Base-by-base conservation (phyloP, 495 filamentous ascomycete genomes). In the Penicillium daleae region DNA sequence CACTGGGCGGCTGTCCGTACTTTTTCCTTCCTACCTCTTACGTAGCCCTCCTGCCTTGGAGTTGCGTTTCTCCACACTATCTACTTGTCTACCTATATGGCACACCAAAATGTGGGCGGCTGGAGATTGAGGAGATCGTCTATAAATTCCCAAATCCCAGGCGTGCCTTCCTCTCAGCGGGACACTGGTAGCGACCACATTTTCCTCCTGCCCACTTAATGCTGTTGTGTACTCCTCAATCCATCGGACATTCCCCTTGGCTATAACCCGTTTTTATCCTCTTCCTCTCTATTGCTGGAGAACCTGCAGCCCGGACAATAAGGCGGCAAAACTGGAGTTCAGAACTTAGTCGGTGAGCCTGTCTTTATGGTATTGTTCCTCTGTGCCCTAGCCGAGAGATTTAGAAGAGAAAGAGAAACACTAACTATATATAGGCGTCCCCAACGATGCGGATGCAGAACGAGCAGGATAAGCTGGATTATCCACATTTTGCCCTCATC, bases 401-500 rank as follows among this genome's bases (percentile, higher is more conserved):
- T 10, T 8, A 27, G 13, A 3, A 17, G 0, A 1, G n/a, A 24
- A 29, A 50, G 1, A 13, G 10, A 29, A 27, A 10, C 6, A 31
- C 37, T 60, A 24, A 60, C 37, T 17, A 24, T 26, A 17, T 9
- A 49, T 57, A 75, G 72, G 44, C 63, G 39, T 61, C 69, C 33
- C 62, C 66, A 29, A 63, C 65, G 6, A 71, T 73, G 62, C 71
- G 70, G 6, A 68, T 66, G 66, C 69, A 66, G 55, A 62, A 71
- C 52, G 63, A 65, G 44, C 61, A 61, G 40, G 59, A 62, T 51
- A 69, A 65, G 13, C 56, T 63, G 46, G 55, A 57, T 3, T 76
- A 61, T 55, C 61, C 70, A 3, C 76, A 79, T 49, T 79, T 73
- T 65, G 76, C 76, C 42, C 62, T 79, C 13, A 76, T 79, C 37